Conservation (phyloP, 768 basidiomycete genomes). For the Auricularia sp. region DNA sequence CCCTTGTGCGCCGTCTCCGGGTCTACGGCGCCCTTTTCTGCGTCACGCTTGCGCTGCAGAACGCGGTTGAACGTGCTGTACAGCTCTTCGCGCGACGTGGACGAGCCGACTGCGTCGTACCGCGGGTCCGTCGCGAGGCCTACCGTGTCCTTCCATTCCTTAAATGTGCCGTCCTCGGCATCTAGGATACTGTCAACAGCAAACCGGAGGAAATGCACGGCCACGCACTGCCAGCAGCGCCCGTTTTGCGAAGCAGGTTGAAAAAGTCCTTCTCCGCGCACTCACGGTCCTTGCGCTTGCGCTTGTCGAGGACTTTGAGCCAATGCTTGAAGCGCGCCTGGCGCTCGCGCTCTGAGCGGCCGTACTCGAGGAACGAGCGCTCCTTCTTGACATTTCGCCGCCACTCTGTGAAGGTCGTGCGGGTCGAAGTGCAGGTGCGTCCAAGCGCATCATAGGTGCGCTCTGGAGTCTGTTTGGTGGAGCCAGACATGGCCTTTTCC, state of each 20-base stretch:
- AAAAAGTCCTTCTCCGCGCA: conserved; percentile 83
- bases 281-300: conserved; percentile 67
- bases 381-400: conserved; percentile 89
- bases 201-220: no score
- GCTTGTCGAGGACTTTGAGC: conserved; percentile 74
- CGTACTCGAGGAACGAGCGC: conserved; percentile 82
- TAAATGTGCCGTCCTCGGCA: background rate
- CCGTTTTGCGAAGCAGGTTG: conserved; percentile 63
- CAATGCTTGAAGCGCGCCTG: conserved; percentile 83
- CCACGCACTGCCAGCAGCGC: conserved; percentile 63
- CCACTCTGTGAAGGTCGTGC: conserved; percentile 87
- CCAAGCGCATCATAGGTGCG: conserved; percentile 68
- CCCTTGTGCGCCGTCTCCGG: conserved; percentile 37
- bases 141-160: conserved; percentile 34
- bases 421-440: conserved; percentile 80
- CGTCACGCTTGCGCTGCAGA: conserved; percentile 9
- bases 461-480: conserved; percentile 27
- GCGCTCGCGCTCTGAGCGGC: conserved; percentile 84
- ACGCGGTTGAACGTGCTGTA: conserved; percentile 24
- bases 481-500: conserved; percentile 37
- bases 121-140: conserved; percentile 62
- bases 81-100: conserved; percentile 84
- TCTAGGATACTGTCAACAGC: no score
- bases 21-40: conserved; percentile 12
- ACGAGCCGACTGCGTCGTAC: conserved; percentile 91